Conservation (phyloP, 2,329 filamentous ascomycete genomes). For the Beauveria sp. region DNA sequence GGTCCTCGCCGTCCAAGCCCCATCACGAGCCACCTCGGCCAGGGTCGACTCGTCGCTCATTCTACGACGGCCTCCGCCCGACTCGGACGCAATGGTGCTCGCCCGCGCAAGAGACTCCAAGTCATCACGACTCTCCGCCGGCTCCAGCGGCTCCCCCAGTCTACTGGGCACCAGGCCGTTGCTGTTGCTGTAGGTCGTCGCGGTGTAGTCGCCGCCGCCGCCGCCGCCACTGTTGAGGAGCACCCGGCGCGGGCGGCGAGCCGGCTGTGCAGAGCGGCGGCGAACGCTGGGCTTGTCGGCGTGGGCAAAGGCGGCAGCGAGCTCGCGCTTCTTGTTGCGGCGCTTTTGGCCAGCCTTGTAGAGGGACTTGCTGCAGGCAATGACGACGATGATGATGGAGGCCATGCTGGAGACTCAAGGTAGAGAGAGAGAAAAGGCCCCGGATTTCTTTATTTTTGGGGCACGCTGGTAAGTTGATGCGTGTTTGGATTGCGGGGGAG, state of each 20-base stretch:
- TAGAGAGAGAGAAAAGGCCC: background rate
- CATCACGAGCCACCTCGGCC: constrained; percentile 4
- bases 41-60: constrained; percentile 12
- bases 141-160: background rate
- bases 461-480: too few relatives aligned
- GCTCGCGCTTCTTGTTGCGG: constrained; percentile 9
- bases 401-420: background rate
- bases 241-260: constrained; percentile 3
- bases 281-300: constrained; percentile 7
- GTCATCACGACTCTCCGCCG: background rate
- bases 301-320: background rate
- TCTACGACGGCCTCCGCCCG: background rate
- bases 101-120: constrained; percentile 1
- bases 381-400: constrained; percentile 9
- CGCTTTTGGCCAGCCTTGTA: constrained; percentile 10
- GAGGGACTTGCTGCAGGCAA: constrained; percentile 7
- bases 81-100: constrained; percentile 5
- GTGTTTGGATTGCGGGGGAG: too few relatives aligned
- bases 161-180: background rate
- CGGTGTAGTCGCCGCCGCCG: background rate
- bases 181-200: background rate
- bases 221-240: background rate
- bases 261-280: background rate
- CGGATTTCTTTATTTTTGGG: background rate
- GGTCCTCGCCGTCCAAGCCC: constrained; percentile 8